Conservation (phyloP, 2,329 filamentous ascomycete species). For the Fusarium compactum region DNA sequence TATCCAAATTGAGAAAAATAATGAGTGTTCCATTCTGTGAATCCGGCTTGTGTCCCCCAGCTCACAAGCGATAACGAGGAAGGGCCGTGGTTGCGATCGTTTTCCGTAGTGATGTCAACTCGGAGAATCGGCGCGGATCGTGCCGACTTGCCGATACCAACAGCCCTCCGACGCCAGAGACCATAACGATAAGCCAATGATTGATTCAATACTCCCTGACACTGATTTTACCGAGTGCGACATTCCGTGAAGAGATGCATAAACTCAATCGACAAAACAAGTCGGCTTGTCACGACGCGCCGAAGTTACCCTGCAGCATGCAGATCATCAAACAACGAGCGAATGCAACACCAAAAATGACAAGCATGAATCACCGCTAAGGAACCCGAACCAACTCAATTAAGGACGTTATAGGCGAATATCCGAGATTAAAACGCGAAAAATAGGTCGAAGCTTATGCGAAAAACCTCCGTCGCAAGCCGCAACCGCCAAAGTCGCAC, state of each 20-base stretch:
- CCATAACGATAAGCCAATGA: rapidly evolving
- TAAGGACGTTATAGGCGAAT: background rate
- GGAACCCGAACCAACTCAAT: background rate
- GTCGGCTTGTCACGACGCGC: too few relatives aligned
- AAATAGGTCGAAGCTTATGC: background rate
- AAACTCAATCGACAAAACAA: background rate
- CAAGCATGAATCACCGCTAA: background rate
- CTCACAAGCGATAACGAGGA: too few relatives aligned
- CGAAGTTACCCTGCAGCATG: background rate
- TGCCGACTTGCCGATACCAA: background rate
- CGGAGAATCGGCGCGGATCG: background rate
- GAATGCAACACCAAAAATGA: background rate
- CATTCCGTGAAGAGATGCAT: background rate
- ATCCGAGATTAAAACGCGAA: background rate
- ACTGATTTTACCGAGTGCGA: background rate
- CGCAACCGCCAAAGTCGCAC: background rate
- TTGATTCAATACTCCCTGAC: background rate
- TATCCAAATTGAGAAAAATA: too few relatives aligned
- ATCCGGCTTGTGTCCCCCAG: too few relatives aligned
- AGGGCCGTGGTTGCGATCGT: too few relatives aligned
- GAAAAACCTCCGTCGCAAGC: background rate
- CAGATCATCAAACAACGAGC: background rate
- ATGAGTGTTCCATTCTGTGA: too few relatives aligned
- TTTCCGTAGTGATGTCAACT: too few relatives aligned
- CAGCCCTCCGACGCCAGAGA: background rate